These are phyloP conservation scores for Brassica cretica DNA, from an alignment of 345 rosid species.

Conservation along the genomic window DNA sequence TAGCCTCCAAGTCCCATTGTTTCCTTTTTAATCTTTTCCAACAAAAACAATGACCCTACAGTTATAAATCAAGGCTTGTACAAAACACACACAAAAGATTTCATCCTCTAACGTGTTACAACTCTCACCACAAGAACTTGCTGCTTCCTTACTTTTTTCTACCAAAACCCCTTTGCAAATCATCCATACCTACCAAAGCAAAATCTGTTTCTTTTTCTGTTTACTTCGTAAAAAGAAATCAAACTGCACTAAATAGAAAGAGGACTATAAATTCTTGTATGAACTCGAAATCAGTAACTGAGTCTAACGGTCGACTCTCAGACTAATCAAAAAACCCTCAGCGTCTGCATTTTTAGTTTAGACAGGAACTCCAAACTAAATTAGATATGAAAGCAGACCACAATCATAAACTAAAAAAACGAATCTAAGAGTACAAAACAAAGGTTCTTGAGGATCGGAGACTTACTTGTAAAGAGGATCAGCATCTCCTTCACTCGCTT, in stretches of 20 bases:
- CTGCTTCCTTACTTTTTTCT: neutral
- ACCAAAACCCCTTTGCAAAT: slow-evolving; percentile 15
- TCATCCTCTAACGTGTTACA: slow-evolving; percentile 18
- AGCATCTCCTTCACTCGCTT: slow-evolving; percentile 79
- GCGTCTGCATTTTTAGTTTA: neutral
- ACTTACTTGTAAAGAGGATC: slow-evolving; percentile 82
- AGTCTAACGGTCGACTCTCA: slow-evolving; percentile 23
- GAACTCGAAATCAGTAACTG: neutral
- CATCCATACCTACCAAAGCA: slow-evolving; percentile 3
- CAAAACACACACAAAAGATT: slow-evolving; percentile 18
- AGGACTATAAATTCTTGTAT: neutral
- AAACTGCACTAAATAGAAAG: neutral
- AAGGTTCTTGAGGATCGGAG: neutral
- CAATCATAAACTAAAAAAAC: neutral
- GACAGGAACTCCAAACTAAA: neutral
- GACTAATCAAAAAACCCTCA: neutral
- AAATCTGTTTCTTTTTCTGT: neutral
- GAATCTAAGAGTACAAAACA: slow-evolving; percentile 14
- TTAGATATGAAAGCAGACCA: neutral
- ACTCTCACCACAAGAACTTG: slow-evolving; percentile 22
- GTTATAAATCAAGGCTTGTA: slow-evolving; percentile 10
- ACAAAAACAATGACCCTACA: slow-evolving; percentile 33
- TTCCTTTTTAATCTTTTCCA: slow-evolving; percentile 13
- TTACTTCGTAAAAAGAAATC: neutral
- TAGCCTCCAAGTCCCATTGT: neutral